These are phyloP conservation scores for Neurospora cerealis DNA, from an alignment of 495 filamentous ascomycete species.

Conservation along the genomic window DNA sequence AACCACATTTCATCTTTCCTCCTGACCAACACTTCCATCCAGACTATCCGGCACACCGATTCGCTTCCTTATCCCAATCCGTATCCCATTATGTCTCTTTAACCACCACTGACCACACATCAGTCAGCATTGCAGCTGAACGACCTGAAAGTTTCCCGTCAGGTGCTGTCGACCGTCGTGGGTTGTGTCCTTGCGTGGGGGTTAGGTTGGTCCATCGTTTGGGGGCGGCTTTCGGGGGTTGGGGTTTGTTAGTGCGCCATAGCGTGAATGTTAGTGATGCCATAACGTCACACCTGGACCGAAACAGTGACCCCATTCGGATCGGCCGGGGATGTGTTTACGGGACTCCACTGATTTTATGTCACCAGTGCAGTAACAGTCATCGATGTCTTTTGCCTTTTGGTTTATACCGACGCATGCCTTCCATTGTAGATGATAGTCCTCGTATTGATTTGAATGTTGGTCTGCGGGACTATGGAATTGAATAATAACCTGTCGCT, in stretches of 20 bases:
- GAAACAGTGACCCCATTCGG: too few species aligned
- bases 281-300: neutral
- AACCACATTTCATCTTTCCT: neutral
- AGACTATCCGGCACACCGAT: neutral
- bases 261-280: neutral
- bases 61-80: neutral
- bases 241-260: neutral
- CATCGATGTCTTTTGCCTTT: neutral
- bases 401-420: neutral
- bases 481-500: neutral
- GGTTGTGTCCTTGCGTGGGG: neutral
- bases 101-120: neutral
- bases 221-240: neutral
- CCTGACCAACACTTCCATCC: neutral
- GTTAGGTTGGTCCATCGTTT: neutral
- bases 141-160: neutral
- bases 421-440: neutral
- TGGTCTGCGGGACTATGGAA: neutral
- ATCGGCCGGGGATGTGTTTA: neutral
- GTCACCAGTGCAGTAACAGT: neutral
- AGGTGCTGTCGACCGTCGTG: too few species aligned
- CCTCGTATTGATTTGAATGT: neutral
- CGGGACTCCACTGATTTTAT: neutral
- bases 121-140: neutral
- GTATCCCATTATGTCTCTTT: neutral